phyloP scores from a whole-genome alignment of 192 early-diverging fungal genomes.

The Coemansia sp. region DNA sequence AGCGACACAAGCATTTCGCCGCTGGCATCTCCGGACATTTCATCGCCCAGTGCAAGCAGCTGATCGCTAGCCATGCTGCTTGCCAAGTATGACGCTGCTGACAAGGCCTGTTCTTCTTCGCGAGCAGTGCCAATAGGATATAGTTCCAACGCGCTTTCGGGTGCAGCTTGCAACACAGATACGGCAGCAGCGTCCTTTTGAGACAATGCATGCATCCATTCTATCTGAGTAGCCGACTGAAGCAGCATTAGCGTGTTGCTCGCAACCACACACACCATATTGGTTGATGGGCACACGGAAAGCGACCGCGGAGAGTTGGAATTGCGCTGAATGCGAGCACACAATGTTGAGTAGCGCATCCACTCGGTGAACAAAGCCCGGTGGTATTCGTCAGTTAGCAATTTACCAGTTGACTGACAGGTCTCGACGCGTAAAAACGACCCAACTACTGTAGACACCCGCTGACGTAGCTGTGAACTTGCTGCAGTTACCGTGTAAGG shows the following conservation, averaged over 20 bases:
- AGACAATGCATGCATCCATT: constrained; percentile 38
- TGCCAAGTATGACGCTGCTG: constrained; percentile 24
- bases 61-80: constrained; percentile 10
- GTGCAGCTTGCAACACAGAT: constrained; percentile 33
- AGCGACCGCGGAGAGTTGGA: constrained; percentile 34
- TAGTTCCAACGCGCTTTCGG: constrained; percentile 3
- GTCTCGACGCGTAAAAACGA: constrained; percentile 28
- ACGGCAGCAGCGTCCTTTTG: constrained; percentile 27
- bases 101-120: constrained; percentile 23
- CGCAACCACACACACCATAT: constrained; percentile 31
- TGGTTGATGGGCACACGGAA: constrained; percentile 24
- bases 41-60: constrained; percentile 19
- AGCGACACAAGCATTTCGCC: constrained; percentile 42
- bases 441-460: constrained; percentile 29
- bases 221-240: constrained; percentile 28
- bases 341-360: constrained; percentile 53
- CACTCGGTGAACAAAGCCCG: constrained; percentile 47
- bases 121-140: constrained; percentile 21
- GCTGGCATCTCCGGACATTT: constrained; percentile 33
- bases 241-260: constrained; percentile 16
- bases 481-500: constrained; percentile 17
- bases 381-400: constrained; percentile 30
- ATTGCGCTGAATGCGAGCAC: constrained; percentile 40
- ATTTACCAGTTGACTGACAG: constrained; percentile 13
- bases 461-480: constrained; percentile 29